Conservation (phyloP, 441 rosid species). For the Arabidopsis lyrata region DNA sequence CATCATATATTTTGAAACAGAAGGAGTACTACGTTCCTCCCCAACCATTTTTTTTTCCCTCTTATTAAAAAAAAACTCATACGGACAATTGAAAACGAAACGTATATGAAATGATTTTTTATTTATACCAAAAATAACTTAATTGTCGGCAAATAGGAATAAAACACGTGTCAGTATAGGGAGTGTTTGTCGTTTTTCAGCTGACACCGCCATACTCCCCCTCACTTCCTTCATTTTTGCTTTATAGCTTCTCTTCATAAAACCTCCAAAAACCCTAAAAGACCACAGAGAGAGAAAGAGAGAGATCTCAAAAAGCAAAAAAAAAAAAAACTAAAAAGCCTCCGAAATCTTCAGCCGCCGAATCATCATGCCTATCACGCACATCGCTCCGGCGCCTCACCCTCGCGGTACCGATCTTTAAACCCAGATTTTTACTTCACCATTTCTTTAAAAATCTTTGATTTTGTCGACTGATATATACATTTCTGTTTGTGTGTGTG, state of each 20-base stretch:
- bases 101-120: background rate
- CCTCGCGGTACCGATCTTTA: background rate
- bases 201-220: conserved; percentile 13
- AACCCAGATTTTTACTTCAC: background rate
- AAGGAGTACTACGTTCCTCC: too few relatives aligned
- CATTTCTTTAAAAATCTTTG: background rate
- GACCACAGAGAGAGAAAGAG: background rate
- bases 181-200: background rate
- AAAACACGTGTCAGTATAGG: background rate
- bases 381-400: conserved; percentile 21
- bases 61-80: conserved; percentile 2
- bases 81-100: background rate
- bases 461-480: background rate
- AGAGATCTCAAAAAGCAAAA: conserved; percentile 6
- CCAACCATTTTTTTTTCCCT: background rate
- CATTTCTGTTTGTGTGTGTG: background rate
- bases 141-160: background rate
- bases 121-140: too few relatives aligned
- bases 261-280: conserved; percentile 4
- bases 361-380: conserved; percentile 21
- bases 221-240: conserved; percentile 2
- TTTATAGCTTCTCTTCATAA: background rate
- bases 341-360: conserved; percentile 12
- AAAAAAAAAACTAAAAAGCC: background rate
- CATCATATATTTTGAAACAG: too few relatives aligned